Base-by-base conservation (phyloP, 345 rosid species). In the Eucalyptus erythrocorys region DNA sequence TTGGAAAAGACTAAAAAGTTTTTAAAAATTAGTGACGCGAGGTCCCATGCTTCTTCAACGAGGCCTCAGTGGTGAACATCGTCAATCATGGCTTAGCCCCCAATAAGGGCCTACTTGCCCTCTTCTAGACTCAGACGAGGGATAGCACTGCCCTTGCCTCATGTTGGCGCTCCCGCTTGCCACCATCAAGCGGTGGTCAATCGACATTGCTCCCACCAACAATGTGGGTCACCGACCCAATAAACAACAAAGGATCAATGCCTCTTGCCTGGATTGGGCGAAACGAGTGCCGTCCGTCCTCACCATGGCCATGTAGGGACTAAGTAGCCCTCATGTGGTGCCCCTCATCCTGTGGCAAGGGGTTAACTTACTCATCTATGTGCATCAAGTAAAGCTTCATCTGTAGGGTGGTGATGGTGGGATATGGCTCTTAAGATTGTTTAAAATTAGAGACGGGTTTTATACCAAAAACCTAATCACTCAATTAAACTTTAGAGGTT, bases 21-120 rank as follows among this genome's bases (percentile, higher is more conserved):
- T 26, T 59, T 59, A 1, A 59, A 27, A 59, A 59, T 1, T 59
- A 59, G 68, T 27, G 68, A 27, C 68, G 7, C 68, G 3, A 59
- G 7, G n/a, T 3, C 8, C 68, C 0, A 1, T 4, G 7, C 68
- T 27, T 26, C 66, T 59, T 27, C 32, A 26, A 26, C 0, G 0
- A 30, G 66, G n/a, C 12, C 66, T 10, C 10, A 7, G 2, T 11
- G 66, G 66, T 0, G 15, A 59, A 59, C 2, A 0, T 59, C 2
- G 4, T 27, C n/a, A 11, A 26, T 59, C 66, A 59, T 3, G 66
- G 66, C n/a, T 26, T 26, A 13, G 66, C n/a, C 32, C n/a, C 66
- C 32, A 12, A 10, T 27, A 30, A 59, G n/a, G 66, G 66, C 14
- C 32, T 26, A 3, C 66, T 59, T 10, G 66, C 66, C 32, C 66